phyloP scores from a whole-genome alignment of 2,329 filamentous ascomycete genomes.

The Colletotrichum sojae region DNA sequence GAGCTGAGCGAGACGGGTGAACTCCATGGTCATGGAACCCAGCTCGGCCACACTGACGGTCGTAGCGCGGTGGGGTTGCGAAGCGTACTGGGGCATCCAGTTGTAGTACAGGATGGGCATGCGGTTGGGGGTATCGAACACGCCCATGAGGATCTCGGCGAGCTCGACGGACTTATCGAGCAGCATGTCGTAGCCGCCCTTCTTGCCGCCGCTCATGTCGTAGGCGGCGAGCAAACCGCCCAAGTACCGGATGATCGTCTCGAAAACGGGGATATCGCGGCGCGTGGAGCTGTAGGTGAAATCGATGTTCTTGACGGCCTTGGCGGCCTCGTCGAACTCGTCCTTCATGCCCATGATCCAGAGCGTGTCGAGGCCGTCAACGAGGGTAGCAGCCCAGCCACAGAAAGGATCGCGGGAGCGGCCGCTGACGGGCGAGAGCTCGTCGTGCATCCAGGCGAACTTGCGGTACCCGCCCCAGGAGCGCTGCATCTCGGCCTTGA shows the following conservation, averaged over 20 bases:
- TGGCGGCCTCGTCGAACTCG: constrained; percentile 85
- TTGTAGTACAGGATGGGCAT: constrained; percentile 89
- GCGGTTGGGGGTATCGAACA: constrained; percentile 93
- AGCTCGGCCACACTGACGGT: constrained; percentile 77
- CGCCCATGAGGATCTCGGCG: constrained; percentile 83
- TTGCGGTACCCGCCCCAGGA: constrained; percentile 88
- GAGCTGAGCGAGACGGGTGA: constrained; percentile 89
- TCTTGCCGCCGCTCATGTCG: constrained; percentile 79
- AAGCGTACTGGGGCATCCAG: constrained; percentile 78
- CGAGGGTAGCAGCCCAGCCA: constrained; percentile 89
- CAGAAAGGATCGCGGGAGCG: constrained; percentile 85
- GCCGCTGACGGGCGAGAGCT: constrained; percentile 81
- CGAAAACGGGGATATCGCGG: constrained; percentile 87
- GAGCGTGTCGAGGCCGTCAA: constrained; percentile 86
- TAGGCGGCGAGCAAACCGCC: constrained; percentile 89
- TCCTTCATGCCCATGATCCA: constrained; percentile 88
- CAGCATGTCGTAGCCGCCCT: constrained; percentile 73
- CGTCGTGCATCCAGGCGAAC: constrained; percentile 88
- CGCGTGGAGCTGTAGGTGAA: constrained; percentile 79
- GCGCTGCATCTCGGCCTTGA: constrained; percentile 82
- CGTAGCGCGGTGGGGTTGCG: constrained; percentile 74
- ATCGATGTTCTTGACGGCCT: constrained; percentile 80
- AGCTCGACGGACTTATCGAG: constrained; percentile 85
- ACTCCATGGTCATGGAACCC: constrained; percentile 87
- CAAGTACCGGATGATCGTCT: constrained; percentile 92